phyloP scores from a whole-genome alignment of 805 yeast species.

The Barnettozyma pratensis region DNA sequence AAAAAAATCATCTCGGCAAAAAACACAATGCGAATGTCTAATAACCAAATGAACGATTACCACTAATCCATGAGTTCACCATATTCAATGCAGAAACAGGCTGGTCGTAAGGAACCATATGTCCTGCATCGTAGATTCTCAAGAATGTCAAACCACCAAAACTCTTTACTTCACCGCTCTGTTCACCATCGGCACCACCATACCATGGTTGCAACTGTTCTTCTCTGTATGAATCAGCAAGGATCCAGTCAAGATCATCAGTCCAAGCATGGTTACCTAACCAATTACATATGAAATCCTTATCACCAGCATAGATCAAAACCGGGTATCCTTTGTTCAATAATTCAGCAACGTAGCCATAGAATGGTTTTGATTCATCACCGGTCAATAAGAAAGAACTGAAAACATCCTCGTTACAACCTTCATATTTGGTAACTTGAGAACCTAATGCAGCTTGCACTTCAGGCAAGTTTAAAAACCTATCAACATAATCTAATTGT shows the following conservation, averaged over 20 bases:
- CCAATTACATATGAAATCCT: constrained; percentile 92
- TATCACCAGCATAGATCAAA: constrained; percentile 89
- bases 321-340: constrained; percentile 72
- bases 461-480: constrained; percentile 64
- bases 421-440: constrained; percentile 65
- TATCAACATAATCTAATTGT: constrained; percentile 62
- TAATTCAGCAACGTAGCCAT: constrained; percentile 62
- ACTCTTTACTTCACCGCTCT: constrained; percentile 73
- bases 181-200: constrained; percentile 30
- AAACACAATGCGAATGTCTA: not conserved
- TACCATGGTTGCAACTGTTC: constrained; percentile 40
- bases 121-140: constrained; percentile 80
- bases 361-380: constrained; percentile 84
- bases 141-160: constrained; percentile 67
- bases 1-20: too few relatives aligned
- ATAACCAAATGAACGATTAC: constrained; percentile 25
- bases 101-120: constrained; percentile 89
- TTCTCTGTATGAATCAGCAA: constrained; percentile 41
- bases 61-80: constrained; percentile 71
- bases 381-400: constrained; percentile 70
- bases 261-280: constrained; percentile 86
- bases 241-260: constrained; percentile 60
- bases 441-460: constrained; percentile 81
- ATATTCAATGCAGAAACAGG: constrained; percentile 67
- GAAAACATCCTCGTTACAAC: constrained; percentile 66